These are phyloP conservation scores for Cryptosporidium felis DNA, from an alignment of 169 alveolate species.

Conservation along the genomic window DNA sequence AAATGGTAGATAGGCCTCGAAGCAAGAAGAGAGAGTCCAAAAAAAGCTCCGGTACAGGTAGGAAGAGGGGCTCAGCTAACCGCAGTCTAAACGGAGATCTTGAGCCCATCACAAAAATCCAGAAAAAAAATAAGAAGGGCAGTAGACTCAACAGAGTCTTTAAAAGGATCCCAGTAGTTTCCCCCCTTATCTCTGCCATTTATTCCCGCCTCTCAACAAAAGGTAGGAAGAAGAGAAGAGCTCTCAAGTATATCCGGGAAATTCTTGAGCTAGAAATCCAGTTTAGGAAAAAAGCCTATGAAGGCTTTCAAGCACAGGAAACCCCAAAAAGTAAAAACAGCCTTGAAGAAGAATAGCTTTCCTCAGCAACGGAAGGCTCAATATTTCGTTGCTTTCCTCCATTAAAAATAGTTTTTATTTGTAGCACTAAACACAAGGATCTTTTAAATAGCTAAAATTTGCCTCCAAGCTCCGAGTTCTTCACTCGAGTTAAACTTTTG, in stretches of 20 bases:
- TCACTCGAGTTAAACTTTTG: no score
- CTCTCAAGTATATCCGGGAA: neutral
- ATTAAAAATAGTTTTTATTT: no score
- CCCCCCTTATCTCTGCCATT: neutral
- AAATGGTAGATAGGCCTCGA: no score
- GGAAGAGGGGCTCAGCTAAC: no score
- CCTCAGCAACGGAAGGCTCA: no score
- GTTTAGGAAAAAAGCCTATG: constrained; percentile 51
- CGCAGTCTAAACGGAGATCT: constrained; percentile 18
- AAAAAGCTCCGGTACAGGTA: no score
- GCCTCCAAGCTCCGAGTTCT: no score
- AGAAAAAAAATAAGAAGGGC: neutral
- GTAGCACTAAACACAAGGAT: no score
- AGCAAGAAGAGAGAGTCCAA: no score
- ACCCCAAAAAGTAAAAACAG: neutral
- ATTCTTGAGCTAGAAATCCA: constrained; percentile 18
- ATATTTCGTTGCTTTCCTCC: no score
- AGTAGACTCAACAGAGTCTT: neutral
- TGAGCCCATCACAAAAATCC: neutral
- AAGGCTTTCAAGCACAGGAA: neutral
- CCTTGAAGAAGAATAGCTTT: constrained; percentile 12
- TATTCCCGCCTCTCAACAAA: constrained; percentile 20
- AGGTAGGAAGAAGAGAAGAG: constrained; percentile 48
- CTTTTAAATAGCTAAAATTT: no score
- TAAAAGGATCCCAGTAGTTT: constrained; percentile 1